phyloP scores from a whole-genome alignment of 2,329 filamentous ascomycete genomes.

The Colletotrichum tabaci region DNA sequence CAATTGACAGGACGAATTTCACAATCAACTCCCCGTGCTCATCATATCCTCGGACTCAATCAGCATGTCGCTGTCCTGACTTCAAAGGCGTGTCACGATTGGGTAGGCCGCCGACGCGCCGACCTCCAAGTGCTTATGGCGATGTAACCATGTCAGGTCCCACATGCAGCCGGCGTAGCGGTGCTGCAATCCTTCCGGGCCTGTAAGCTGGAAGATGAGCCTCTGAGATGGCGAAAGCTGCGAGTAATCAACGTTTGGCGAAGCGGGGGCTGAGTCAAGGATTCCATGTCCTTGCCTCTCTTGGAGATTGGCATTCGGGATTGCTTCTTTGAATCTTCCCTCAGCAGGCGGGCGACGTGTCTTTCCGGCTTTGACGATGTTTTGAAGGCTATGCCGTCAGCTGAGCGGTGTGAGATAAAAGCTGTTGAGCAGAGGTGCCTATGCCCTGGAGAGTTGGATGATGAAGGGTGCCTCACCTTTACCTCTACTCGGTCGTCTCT shows the following conservation, averaged over 20 bases:
- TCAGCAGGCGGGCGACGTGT: constrained; percentile 2
- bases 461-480: neutral
- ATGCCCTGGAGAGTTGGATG: neutral
- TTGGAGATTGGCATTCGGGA: neutral
- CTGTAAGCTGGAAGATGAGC: neutral
- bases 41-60: neutral
- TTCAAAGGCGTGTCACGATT: constrained; percentile 6
- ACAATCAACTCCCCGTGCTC: neutral
- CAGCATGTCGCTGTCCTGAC: neutral
- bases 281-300: neutral
- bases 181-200: constrained; percentile 9
- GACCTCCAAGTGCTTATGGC: constrained; percentile 39
- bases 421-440: neutral
- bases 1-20: neutral
- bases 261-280: neutral
- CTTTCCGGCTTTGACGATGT: neutral
- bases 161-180: constrained; percentile 23
- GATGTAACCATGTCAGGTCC: constrained; percentile 36
- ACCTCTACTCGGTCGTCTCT: neutral
- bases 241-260: neutral
- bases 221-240: neutral
- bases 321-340: neutral
- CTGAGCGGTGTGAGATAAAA: constrained; percentile 26
- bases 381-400: neutral
- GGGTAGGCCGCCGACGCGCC: constrained; percentile 5